Evolutionary conservation across 1,139 yeast species (phyloP).

Genomic region (Wickerhamomyces sp.): DNA sequence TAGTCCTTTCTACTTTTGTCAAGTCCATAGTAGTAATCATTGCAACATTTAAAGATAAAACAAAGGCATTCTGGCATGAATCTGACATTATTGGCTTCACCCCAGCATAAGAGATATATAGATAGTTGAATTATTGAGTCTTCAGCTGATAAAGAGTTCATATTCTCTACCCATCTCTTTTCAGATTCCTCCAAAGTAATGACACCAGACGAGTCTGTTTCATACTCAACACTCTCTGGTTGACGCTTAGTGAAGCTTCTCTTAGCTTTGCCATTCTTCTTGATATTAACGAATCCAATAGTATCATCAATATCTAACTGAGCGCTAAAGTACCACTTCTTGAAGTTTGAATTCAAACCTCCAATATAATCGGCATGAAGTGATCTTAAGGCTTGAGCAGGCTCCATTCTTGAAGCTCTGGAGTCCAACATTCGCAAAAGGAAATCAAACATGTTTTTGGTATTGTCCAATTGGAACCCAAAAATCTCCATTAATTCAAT

Average conservation of each 20-base stretch:
- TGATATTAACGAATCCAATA: constrained; percentile 33
- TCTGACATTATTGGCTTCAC: constrained; percentile 71
- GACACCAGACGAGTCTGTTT: constrained; percentile 2
- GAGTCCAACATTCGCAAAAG: constrained; percentile 53
- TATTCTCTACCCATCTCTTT: constrained; percentile 40
- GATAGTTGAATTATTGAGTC: constrained; percentile 57
- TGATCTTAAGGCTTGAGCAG: constrained; percentile 45
- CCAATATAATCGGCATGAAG: constrained; percentile 64
- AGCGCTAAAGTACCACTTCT: constrained; percentile 64
- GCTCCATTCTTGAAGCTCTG: constrained; percentile 53
- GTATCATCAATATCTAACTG: constrained; percentile 51
- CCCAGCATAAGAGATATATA: constrained; percentile 66
- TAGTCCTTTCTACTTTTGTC: constrained; percentile 8
- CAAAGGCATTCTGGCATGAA: constrained; percentile 80
- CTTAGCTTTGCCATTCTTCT: constrained; percentile 27
- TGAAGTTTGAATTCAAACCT: constrained; percentile 53
- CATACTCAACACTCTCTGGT: neutral
- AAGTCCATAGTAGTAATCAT: constrained; percentile 50
- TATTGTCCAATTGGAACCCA: constrained; percentile 55
- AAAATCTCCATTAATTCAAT: constrained; percentile 44
- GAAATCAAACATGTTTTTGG: constrained; percentile 56
- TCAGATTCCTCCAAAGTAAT: constrained; percentile 36
- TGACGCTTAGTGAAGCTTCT: constrained; percentile 10
- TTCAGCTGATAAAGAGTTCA: constrained; percentile 40
- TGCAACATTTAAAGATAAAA: constrained; percentile 65